Evolutionary conservation across 2,329 filamentous ascomycete genomes (phyloP).

Genomic region (Elsinoe necatrix): DNA sequence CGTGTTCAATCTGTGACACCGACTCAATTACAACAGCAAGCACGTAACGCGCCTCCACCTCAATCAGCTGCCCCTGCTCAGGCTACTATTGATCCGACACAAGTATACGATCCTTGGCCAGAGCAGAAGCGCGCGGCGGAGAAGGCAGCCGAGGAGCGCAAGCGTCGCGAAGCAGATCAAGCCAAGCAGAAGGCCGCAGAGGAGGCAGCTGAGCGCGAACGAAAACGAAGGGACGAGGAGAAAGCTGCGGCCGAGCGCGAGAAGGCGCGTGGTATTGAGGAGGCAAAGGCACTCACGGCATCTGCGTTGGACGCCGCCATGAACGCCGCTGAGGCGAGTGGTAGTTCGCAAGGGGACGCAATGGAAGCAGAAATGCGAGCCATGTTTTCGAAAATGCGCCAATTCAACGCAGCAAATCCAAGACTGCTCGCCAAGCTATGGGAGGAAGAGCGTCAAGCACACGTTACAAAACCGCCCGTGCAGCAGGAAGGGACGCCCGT

Average conservation of each 20-base stretch:
- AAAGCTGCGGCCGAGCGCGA: not conserved
- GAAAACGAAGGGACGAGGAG: conserved; percentile 17
- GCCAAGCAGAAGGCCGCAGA: not conserved
- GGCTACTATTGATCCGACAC: conserved; percentile 45
- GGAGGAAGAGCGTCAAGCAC: conserved; percentile 44
- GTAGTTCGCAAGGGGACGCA: conserved; percentile 25
- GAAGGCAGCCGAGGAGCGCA: conserved; percentile 27
- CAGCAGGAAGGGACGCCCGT: not conserved
- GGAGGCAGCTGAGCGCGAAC: conserved; percentile 13
- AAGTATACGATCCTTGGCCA: conserved; percentile 47
- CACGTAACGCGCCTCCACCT: conserved; percentile 20
- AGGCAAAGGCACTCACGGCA: conserved; percentile 6
- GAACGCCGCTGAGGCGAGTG: conserved; percentile 9
- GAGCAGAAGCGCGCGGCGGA: conserved; percentile 26
- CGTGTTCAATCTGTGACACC: conserved; percentile 18
- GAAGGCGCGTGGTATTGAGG: not conserved
- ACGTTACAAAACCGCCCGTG: conserved; percentile 20
- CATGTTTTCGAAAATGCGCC: conserved; percentile 51
- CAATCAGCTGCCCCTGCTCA: conserved; percentile 27
- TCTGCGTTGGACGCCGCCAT: conserved; percentile 13
- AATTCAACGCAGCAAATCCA: conserved; percentile 49
- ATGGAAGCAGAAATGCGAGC: conserved; percentile 45
- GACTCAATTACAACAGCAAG: conserved; percentile 16
- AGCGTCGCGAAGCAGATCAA: conserved; percentile 18
- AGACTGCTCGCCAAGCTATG: conserved; percentile 46